Conservation (phyloP, 148 eudicot species). For the Vaccinium darrowii region DNA sequence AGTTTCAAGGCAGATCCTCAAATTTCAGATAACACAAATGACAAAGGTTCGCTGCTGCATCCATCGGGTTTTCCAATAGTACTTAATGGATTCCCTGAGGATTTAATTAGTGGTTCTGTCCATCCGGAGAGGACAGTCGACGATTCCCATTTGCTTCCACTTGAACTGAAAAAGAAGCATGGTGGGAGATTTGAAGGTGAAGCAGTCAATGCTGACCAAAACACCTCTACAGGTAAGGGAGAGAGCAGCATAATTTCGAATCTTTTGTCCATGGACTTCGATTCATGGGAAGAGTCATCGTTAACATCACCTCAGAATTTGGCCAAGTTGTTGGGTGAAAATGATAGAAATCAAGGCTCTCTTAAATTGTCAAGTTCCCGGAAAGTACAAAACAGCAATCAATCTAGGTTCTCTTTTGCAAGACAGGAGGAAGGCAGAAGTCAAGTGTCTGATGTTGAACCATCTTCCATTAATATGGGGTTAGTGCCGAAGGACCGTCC, state of each 20-base stretch:
- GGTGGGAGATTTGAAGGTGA: conserved; percentile 44
- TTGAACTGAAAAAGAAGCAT: conserved; percentile 26
- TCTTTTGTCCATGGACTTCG: conserved; percentile 76
- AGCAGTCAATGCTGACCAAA: conserved; percentile 25
- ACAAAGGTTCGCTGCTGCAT: conserved; percentile 26
- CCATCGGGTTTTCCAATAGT: conserved; percentile 35
- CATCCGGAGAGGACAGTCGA: conserved; percentile 8
- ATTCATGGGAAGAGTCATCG: conserved; percentile 76
- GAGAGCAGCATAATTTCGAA: conserved; percentile 88
- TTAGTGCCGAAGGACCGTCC: conserved; percentile 33
- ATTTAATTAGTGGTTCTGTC: conserved; percentile 24
- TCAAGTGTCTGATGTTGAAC: conserved; percentile 34
- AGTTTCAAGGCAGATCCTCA: conserved; percentile 30
- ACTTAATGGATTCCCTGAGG: conserved; percentile 43
- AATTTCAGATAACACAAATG: conserved; percentile 35
- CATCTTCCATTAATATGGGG: conserved; percentile 38
- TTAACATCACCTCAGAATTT: conserved; percentile 71
- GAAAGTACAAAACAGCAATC: conserved; percentile 65
- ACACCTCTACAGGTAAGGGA: conserved; percentile 47
- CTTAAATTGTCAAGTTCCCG: conserved; percentile 44
- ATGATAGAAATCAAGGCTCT: conserved; percentile 55
- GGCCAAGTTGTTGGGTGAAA: conserved; percentile 65
- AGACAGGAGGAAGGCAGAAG: conserved; percentile 63
- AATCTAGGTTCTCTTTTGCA: conserved; percentile 97
- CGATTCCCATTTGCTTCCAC: conserved; percentile 22